Base-by-base conservation (phyloP, 768 basidiomycete species). In the Lentinus tigrinus region DNA sequence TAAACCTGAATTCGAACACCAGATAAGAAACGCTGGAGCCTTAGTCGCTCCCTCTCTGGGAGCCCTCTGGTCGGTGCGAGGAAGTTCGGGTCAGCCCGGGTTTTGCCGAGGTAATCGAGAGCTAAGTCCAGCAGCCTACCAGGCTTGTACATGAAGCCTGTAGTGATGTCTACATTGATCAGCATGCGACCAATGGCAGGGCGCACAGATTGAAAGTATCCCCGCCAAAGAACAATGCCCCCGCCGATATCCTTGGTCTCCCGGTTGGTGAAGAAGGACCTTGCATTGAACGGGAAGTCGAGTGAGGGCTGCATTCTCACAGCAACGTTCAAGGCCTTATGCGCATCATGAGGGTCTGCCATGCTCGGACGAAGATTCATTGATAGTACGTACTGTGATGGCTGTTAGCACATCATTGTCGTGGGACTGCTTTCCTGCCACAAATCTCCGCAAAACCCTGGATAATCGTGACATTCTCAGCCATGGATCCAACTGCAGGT, bases 131-230 rank as follows among this genome's bases (percentile, higher is more conserved):
- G 71, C 1, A 93, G 74, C 0, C 77, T 67, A 0, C 91, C 91
- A 0, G 80, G 72, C 64, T 82, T 83, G 67, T 86, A 91, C 86
- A 93, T 89, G 24, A 84, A 80, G 0, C 85, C 90, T 0, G 89
- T 89, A 0, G 86, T 83, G 47, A 90, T 88, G 60, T 93, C 91
- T 61, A 93, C 78, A 56, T 92, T 93, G 63, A 92, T 75, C 26
- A 91, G 69, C 64, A 93, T 80, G 0, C 74, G 74, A 0, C 84
- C 84, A 17, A 85, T 77, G 0, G 81, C 82, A 4, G 90, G 89
- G 19, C 91, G 78, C 13, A 91, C 79, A 0, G 87, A 88, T 67
- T 92, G 91, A 71, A 93, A 92, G 54, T 88, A 91, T 0, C 91
- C 91, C 2, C 90, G 78, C 89, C 89, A 89, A 0, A 91, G 77